phyloP scores from a whole-genome alignment of 176 grass and related monocot species.

The Carex myosuroides region DNA sequence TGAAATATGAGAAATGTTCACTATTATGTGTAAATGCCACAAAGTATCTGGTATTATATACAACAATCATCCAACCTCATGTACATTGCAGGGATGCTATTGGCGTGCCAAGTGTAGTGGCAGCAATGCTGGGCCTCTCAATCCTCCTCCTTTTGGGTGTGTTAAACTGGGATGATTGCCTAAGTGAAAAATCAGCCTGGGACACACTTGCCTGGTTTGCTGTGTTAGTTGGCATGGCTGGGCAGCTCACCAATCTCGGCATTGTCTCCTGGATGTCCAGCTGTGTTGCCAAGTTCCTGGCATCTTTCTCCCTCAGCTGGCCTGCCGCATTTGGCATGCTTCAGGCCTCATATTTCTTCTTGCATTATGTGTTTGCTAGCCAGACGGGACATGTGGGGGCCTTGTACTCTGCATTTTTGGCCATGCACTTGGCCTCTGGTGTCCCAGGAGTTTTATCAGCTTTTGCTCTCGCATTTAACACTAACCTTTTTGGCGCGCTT shows the following conservation, averaged over 20 bases:
- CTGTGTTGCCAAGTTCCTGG: slow-evolving; percentile 72
- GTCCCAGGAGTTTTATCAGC: slow-evolving; percentile 68
- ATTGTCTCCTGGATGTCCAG: slow-evolving; percentile 89
- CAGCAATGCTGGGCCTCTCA: slow-evolving; percentile 88
- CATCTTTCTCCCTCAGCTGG: slow-evolving; percentile 88
- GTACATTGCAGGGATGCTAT: slow-evolving; percentile 51
- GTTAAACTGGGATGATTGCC: slow-evolving; percentile 85
- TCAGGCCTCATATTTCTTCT: slow-evolving; percentile 89
- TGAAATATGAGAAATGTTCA: not conserved
- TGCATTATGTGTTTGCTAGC: slow-evolving; percentile 96
- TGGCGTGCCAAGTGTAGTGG: slow-evolving; percentile 71
- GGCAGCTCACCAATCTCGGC: slow-evolving; percentile 70
- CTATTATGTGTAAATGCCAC: not conserved
- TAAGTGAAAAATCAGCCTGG: slow-evolving; percentile 95
- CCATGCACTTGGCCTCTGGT: slow-evolving; percentile 93
- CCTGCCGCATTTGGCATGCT: slow-evolving; percentile 82
- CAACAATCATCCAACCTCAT: not conserved
- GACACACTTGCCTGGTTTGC: slow-evolving; percentile 99
- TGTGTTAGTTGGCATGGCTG: slow-evolving; percentile 93
- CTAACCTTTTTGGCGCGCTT: slow-evolving; percentile 91
- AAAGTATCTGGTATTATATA: not conserved
- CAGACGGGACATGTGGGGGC: slow-evolving; percentile 94
- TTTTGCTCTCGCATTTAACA: slow-evolving; percentile 77
- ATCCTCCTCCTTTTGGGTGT: slow-evolving; percentile 86
- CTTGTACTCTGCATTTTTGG: slow-evolving; percentile 83